Percentiles rank a stretch among this genome's conserved stretches.
Evolutionary conservation across 441 rosid genomes (phyloP).

Genomic region (Euphorbia neoarborescens): DNA sequence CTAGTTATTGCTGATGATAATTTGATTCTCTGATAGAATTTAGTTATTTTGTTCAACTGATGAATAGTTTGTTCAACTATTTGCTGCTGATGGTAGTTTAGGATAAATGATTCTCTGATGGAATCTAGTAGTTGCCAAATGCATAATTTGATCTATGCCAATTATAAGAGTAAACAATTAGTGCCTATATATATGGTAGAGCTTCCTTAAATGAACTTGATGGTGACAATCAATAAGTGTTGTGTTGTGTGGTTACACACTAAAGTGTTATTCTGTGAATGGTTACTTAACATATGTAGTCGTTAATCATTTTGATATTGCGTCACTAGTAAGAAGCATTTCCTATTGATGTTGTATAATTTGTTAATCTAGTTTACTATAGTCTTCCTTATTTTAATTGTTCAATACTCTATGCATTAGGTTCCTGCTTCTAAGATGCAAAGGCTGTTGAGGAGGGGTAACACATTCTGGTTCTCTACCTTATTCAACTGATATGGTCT

Average conservation of each 20-base stretch:
- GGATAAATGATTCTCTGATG: too few relatives aligned
- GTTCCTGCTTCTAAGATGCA: slow-evolving; percentile 29
- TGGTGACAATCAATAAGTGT: slow-evolving; percentile 4
- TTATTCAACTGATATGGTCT: slow-evolving; percentile 34
- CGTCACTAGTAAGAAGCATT: not conserved
- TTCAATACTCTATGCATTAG: slow-evolving; percentile 29
- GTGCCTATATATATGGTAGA: not conserved
- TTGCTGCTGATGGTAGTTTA: too few relatives aligned
- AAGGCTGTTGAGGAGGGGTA: slow-evolving; percentile 34
- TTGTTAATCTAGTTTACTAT: not conserved
- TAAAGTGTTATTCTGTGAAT: not conserved
- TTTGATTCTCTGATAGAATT: too few relatives aligned
- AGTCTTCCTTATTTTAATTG: not conserved
- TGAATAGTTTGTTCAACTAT: too few relatives aligned
- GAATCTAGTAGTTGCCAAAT: too few relatives aligned
- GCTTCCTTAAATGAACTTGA: not conserved
- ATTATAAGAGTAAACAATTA: not conserved
- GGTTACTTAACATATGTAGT: slow-evolving; percentile 13
- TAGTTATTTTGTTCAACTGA: too few relatives aligned
- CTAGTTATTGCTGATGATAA: too few relatives aligned
- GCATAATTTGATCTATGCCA: slow-evolving; percentile 10
- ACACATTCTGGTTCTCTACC: slow-evolving; percentile 20
- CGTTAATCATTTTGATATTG: slow-evolving; percentile 2
- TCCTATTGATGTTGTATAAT: not conserved
- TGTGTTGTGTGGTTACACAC: not conserved